Base-by-base conservation (phyloP, 768 basidiomycete species). In the Phlegmacium glaucopus region DNA sequence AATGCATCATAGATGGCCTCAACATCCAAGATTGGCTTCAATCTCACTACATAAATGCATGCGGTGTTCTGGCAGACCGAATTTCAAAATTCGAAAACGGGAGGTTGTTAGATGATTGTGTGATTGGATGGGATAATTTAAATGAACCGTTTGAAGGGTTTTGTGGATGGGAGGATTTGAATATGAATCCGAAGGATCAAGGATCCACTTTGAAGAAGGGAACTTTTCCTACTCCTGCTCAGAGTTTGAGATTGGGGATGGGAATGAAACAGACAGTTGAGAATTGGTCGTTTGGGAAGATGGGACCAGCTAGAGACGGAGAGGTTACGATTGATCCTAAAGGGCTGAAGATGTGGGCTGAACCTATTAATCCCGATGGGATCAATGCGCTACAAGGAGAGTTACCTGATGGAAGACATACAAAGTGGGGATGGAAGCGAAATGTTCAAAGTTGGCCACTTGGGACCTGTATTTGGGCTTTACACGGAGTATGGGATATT, bases 41-140 rank as follows among this genome's bases (percentile, higher is more conserved):
- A 57, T 66, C 70, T 0, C 90, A 90, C 57, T 93, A 76, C 60
- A 82, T 89, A 50, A 76, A 74, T 12, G 91, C 94, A 0, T 79
- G 89, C 53, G 87, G 83, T 3, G 70, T 71, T 34, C 75, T 96
- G 22, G 91, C 88, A 0, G 85, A 91, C 62, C 75, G 79, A 29
- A 84, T 96, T 43, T 69, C 74, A 5, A 82, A 82, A n/a, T 59
- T 46, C 15, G 60, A 65, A 17, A 84, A 83, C 0, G 87, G 86
- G 0, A 85, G 79, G 28, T 65, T 97, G 30, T 62, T 90, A 16
- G 94, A 98, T 26, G 82, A 83, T 34, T 94, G 92, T 54, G 79
- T 99, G 9, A 85, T 98, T 40, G 96, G 96, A 0, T 98, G 95
- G 96, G 96, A 99, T 62, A 87, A 84, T 56, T 70, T 97, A 66